Base-by-base conservation (phyloP, 2,329 filamentous ascomycete genomes). In the Penicillium sp. region DNA sequence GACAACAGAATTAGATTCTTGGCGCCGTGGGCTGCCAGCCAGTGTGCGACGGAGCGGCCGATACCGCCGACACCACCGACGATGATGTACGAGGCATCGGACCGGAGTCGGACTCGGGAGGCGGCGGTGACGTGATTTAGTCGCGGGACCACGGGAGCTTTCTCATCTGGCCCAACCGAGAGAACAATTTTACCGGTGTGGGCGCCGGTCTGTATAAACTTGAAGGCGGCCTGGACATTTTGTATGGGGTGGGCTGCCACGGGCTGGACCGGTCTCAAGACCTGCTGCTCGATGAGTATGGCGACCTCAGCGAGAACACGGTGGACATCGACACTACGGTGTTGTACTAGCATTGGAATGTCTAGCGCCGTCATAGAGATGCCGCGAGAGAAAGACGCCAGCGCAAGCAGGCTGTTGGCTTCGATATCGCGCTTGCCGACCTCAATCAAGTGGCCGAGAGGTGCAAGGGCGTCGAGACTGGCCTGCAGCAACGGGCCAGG, bases 181-280 rank as follows among this genome's bases (percentile, higher is more conserved):
- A 63, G 25, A 1, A 79, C 71, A 22, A 79, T 69, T 53, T 79
- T 79, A 3, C 77, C 78, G 17, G 75, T 75, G 54, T 79, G 76
- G 1, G 64, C 61, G 1, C 74, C 76, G 1, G 63, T 65, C 52
- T 78, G 74, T 68, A 81, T 72, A 22, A 59, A 64, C 0, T 73
- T 61, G 56, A 80, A 77, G 0, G 75, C 75, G 6, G 72, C 65
- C 14, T 68, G 56, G 1, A 77, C 55, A 1, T 73, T 1, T 46
- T 40, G 22, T 0, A 38, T 71, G 69, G 4, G 57, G 51, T n/a
- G 67, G 1, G 48, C 45, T 3, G 47, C 54, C 6, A 57, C 44
- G 1, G 61, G 61, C 1, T 43, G 40, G 12, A 61, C 52, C 2
- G 55, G 59, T 1, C 19, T 48, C 16, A 51, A 4, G 1, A 17